Evolutionary conservation across 106 monocot genomes (phyloP).

Genomic region (Dendrobium huoshanense): DNA sequence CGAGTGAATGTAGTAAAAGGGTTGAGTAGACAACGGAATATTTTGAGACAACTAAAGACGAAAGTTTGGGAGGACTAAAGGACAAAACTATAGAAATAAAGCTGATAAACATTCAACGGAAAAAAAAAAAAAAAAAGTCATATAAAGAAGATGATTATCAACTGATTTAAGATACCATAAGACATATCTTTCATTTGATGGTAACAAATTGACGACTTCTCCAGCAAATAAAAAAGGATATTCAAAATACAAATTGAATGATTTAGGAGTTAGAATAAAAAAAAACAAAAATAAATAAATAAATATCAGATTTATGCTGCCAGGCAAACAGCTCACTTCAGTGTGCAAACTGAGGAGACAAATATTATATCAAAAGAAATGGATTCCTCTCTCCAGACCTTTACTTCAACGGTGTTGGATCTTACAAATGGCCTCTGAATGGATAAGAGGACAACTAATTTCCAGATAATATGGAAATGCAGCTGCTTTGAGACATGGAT

Average conservation of each 20-base stretch:
- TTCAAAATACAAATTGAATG: background rate
- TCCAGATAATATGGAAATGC: too few relatives aligned
- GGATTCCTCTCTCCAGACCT: background rate
- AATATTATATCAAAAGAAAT: background rate
- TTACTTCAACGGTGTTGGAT: background rate
- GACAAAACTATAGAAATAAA: background rate
- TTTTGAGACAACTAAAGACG: background rate
- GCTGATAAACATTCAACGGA: background rate
- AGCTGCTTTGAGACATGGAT: too few relatives aligned
- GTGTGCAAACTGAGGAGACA: background rate
- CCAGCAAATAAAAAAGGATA: background rate
- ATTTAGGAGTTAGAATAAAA: background rate
- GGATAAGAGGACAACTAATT: background rate
- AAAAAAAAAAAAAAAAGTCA: background rate
- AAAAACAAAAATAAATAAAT: background rate
- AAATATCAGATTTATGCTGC: background rate
- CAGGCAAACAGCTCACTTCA: background rate
- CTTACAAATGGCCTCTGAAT: background rate
- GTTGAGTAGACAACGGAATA: background rate
- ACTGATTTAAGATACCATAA: background rate
- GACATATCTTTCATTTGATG: background rate
- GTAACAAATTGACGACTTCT: background rate
- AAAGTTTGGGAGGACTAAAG: background rate
- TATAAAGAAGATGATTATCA: background rate
- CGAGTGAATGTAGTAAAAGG: background rate